Percentiles rank a stretch among this genome's conserved stretches.
phyloP scores from a whole-genome alignment of 2,329 filamentous ascomycete species.

The Cyphellophora attinorum region DNA sequence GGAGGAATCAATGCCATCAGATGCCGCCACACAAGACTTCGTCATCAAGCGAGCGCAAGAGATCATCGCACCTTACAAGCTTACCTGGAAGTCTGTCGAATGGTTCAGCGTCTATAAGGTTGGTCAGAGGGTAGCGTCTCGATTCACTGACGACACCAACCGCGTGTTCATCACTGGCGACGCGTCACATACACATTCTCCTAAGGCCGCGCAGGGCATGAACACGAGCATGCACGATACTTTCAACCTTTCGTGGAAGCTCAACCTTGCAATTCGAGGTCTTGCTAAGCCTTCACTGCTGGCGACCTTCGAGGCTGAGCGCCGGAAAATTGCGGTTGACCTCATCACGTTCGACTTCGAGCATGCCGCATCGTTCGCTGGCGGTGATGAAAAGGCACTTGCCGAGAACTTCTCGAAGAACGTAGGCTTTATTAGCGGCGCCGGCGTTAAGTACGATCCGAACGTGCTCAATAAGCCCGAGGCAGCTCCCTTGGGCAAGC shows the following conservation, averaged over 20 bases:
- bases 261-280: slow-evolving; percentile 40
- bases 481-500: slow-evolving; percentile 14
- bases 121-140: slow-evolving; percentile 37
- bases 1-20: slow-evolving; percentile 5
- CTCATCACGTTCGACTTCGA: slow-evolving; percentile 49
- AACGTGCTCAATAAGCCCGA: slow-evolving; percentile 54
- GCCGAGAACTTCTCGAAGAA: slow-evolving; percentile 62
- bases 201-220: slow-evolving; percentile 64
- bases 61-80: slow-evolving; percentile 35
- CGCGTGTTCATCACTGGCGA: slow-evolving; percentile 42
- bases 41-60: slow-evolving; percentile 49
- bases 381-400: slow-evolving; percentile 50
- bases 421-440: slow-evolving; percentile 63
- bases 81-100: slow-evolving; percentile 37
- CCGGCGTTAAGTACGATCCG: slow-evolving; percentile 57
- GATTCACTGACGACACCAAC: slow-evolving; percentile 32
- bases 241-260: slow-evolving; percentile 50
- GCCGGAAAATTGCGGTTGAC: slow-evolving; percentile 52
- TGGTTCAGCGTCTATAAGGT: slow-evolving; percentile 45
- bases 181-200: slow-evolving; percentile 28
- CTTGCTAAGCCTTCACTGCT: slow-evolving; percentile 29
- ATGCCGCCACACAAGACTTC: slow-evolving; percentile 48
- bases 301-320: slow-evolving; percentile 42
- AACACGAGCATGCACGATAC: slow-evolving; percentile 61
- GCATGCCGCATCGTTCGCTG: slow-evolving; percentile 44